Evolutionary conservation across 2,329 filamentous ascomycete genomes (phyloP), one percentile per base, ranked within the genome.

Genomic region (Fusarium sterilihyphosum): DNA sequence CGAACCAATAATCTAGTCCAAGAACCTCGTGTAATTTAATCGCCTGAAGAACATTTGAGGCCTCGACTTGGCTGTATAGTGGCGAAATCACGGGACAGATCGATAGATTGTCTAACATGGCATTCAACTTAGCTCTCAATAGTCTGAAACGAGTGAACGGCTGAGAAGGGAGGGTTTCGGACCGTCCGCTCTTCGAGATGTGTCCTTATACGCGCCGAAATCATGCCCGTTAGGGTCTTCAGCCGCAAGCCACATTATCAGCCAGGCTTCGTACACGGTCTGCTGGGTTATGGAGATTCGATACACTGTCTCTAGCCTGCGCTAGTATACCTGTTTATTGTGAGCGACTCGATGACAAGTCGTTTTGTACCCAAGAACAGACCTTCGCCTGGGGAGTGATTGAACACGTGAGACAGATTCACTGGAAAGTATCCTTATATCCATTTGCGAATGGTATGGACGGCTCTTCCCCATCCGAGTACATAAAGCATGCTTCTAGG

Each of bases 1-100:
- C 24, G 2, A 20, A 24, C 22, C 18, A 38, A 20, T 38, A 9
- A 16, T 0, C 1, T 4, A 3, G 3, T 9, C 6, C 2, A 8
- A 22, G 0, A 22, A 17, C 2, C 11, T 3, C 4, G 9, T 26
- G 6, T 20, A 20, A 38, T 22, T 12, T 8, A 26, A 6, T 17
- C 17, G 1, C 33, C 13, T 22, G 18, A 6, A 1, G 17, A 37
- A 26, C 2, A 22, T 37, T 0, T 4, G n/a, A 14, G 18, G 33
- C 33, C 50, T 26, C 22, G 22, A n/a, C 47, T n/a, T 12, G 9
- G 4, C 5, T 49, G 13, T 17, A 8, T 20, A 6, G 29, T 17
- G 29, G 29, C 47, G 7, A 31, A 47, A n/a, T 31, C 13, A 7
- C 46, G 22, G 13, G 5, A 22, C 8, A 5, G 18, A 22, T 16